Evolutionary conservation across 345 rosid species (phyloP), one percentile per base, ranked within the genome.

Genomic region (Arabidopsis suecica): DNA sequence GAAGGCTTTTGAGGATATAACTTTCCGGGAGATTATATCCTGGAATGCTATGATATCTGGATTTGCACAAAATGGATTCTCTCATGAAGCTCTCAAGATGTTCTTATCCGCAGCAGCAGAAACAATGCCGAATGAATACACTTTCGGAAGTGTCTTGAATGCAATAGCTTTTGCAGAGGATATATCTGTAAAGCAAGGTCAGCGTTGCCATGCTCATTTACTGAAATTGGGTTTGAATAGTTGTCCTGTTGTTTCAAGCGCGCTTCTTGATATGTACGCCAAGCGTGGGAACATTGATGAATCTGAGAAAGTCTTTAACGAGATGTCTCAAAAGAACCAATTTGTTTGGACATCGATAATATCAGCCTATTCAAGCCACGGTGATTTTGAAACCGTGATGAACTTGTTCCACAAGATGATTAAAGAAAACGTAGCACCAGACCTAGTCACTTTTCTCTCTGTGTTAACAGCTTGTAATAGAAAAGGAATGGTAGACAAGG

Each of bases 31-130:
- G 66, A 84, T 87, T 36, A 79, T 85, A 54, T 81, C 90, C 34
- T 93, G 96, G 97, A 93, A 93, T 74, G 97, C 97, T 59, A 77
- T 91, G 76, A 85, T 93, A 34, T 89, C 98, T 36, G 94, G 97
- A 57, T 91, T 82, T 75, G 85, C 84, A 65, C 93, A 88, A 79
- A 91, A 89, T 60, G 87, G 88, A 11, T 73, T 75, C 78, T 76
- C 76, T 73, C 89, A 72, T 51, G 91, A 85, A 75, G 89, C 96
- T 25, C 79, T 89, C 10, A 48, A 56, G 62, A 75, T 83, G 65
- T 91, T 86, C 68, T 78, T 80, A 55, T 78, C 60, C 9, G 83
- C 84, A n/a, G 37, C 45, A 1, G 13, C 30, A 37, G 96, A 88
- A 74, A 82, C 80, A 57, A 73, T 68, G 63, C 96, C 96, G 49